Evolutionary conservation across 169 alveolate species (phyloP), one percentile per base, ranked within the genome.

Genomic region (Cyclospora cayetanensis): DNA sequence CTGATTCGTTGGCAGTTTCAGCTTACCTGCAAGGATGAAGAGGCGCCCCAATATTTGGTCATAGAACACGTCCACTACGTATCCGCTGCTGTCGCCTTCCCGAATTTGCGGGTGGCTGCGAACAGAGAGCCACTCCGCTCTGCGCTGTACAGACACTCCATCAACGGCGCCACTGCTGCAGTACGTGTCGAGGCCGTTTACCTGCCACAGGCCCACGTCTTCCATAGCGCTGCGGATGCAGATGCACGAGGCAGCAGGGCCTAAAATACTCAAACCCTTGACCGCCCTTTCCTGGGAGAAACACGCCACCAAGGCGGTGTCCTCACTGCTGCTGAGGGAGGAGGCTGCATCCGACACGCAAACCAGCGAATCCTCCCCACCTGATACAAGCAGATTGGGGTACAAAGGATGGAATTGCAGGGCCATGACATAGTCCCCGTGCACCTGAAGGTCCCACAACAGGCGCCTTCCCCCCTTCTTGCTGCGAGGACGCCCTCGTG

Each of bases 141-240:
- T 76, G 41, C 86, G 86, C 20, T 76, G 86, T 76, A 31, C 86
- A 42, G 52, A 37, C 66, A 76, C 55, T 50, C 34, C 86, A 41
- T 41, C 66, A 68, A 20, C 18, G 20, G 31, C 20, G 29, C 60
- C 11, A 25, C 66, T 43, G 43, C n/a, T 76, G 86, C 66, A 31
- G 66, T 29, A 25, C 43, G 66, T 22, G 86, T 39, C 42, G 11
- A 76, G 55, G 3, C 86, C 86, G n/a, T 76, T 65, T 3, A 76
- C 55, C 86, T 76, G 86, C 86, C 86, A 76, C 66, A 76, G 65
- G 22, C 86, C 55, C 66, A 76, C 86, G 39, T 76, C 86, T 43
- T 76, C 86, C 86, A 76, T 76, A 7, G 86, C 34, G 86, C 86
- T 76, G 39, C 86, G 65, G n/a, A 76, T 27, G 66, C 86, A 76